Evolutionary conservation across 768 basidiomycete genomes (phyloP).

Genomic region (Sutorius australiensis): DNA sequence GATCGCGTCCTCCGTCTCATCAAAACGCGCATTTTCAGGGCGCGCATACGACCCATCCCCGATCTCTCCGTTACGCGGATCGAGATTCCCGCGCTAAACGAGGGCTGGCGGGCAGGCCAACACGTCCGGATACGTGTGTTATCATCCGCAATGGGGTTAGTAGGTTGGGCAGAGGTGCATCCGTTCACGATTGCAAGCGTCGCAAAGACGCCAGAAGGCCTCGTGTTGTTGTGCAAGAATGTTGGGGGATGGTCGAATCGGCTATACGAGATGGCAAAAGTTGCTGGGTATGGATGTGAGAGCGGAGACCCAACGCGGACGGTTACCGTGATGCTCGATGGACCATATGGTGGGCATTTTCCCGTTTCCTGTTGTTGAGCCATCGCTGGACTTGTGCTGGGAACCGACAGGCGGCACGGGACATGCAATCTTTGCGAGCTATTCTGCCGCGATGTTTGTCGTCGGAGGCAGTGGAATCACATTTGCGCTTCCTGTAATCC

Average conservation of each 20-base stretch:
- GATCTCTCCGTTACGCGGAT: constrained; percentile 46
- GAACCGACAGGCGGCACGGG: constrained; percentile 37
- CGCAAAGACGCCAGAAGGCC: constrained; percentile 38
- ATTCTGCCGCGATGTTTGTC: constrained; percentile 51
- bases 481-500: constrained; percentile 47
- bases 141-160: constrained; percentile 36
- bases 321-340: constrained; percentile 46
- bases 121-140: constrained; percentile 53
- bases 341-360: constrained; percentile 44
- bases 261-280: constrained; percentile 40
- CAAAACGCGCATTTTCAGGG: constrained; percentile 44
- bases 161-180: constrained; percentile 43
- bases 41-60: constrained; percentile 43
- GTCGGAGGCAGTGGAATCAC: constrained; percentile 64
- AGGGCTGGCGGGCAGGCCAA: constrained; percentile 59
- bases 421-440: constrained; percentile 45
- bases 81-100: constrained; percentile 40
- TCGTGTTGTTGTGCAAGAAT: constrained; percentile 50
- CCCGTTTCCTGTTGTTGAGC: neutral
- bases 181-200: constrained; percentile 52
- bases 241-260: constrained; percentile 48
- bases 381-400: neutral
- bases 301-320: constrained; percentile 20
- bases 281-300: constrained; percentile 33
- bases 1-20: constrained; percentile 45